Evolutionary conservation across 2,329 filamentous ascomycete species (phyloP), one percentile per base, ranked within the genome.

Genomic region (Colletotrichum gloeosporioides): DNA sequence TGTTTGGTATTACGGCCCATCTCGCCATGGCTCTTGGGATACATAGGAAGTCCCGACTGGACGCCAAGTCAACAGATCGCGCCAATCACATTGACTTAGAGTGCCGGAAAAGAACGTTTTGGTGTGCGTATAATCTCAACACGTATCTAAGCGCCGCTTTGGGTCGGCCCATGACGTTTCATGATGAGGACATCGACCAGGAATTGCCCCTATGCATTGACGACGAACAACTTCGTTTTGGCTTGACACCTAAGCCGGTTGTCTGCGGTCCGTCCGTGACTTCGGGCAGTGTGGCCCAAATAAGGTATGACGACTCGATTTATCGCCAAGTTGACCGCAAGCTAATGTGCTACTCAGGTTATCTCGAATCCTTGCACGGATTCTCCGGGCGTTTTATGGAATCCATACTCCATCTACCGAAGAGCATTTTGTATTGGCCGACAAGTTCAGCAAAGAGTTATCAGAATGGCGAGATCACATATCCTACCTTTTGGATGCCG

Each of bases 181-280:
- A 92, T 76, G 90, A 93, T 64, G 91, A 93, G 62, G 91, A 93
- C 69, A 92, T 93, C 69, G 92, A 93, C 75, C 90, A 93, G 77
- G 89, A 91, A 27, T 82, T 92, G 22, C 92, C 92, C 0, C 83
- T 86, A 12, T 82, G 85, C 15, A 85, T 92, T 6, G 90, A 92
- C 71, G 91, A 93, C 73, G 75, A 74, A 80, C 83, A 15, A 74
- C 82, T 44, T 63, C 80, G 10, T 75, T 79, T 8, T 79, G 79
- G 62, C 67, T 81, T 22, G 1, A 15, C 69, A 1, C 2, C 44
- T 8, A 29, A 15, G 18, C 64, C 57, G 15, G 12, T 64, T 15
- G 61, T 34, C 12, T 44, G 32, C 49, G 71, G 44, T 4, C 69
- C 22, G 1, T 76, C 85, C 6, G 80, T 80, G 1, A 85, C 84